Evolutionary conservation across 345 rosid species (phyloP).

Genomic region (Microcos paniculata): DNA sequence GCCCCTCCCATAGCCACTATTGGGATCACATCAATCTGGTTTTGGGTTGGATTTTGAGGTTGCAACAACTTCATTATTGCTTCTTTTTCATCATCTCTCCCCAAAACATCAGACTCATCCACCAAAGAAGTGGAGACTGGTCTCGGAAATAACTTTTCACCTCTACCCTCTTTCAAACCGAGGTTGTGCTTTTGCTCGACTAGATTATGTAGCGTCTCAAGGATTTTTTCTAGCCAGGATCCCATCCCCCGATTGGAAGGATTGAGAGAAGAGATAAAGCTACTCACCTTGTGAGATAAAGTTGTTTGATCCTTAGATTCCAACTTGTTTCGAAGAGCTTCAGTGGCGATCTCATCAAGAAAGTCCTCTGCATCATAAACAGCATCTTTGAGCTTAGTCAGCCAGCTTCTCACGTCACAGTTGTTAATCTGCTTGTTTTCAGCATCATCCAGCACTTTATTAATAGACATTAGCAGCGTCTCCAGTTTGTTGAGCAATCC

Average conservation of each 20-base stretch:
- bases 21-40: slow-evolving; percentile 19
- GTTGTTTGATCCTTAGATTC: too few species aligned
- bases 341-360: not conserved
- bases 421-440: slow-evolving; percentile 18
- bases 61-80: slow-evolving; percentile 8
- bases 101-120: slow-evolving; percentile 28
- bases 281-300: not conserved
- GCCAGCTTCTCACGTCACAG: slow-evolving; percentile 1
- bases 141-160: not conserved
- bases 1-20: slow-evolving; percentile 22
- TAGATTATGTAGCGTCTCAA: not conserved
- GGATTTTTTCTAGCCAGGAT: not conserved
- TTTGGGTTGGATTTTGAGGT: not conserved
- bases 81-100: slow-evolving; percentile 27
- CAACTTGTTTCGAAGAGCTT: not conserved
- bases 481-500: slow-evolving; percentile 8
- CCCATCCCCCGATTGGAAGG: not conserved
- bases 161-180: not conserved
- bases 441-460: slow-evolving; percentile 13
- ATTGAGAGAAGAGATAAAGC: not conserved
- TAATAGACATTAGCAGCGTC: not conserved
- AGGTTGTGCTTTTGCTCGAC: not conserved
- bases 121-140: slow-evolving; percentile 23
- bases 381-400: slow-evolving; percentile 16
- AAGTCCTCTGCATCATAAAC: slow-evolving; percentile 1